Base-by-base conservation (phyloP, 805 yeast species). In the Blastobotrys attinorum region DNA sequence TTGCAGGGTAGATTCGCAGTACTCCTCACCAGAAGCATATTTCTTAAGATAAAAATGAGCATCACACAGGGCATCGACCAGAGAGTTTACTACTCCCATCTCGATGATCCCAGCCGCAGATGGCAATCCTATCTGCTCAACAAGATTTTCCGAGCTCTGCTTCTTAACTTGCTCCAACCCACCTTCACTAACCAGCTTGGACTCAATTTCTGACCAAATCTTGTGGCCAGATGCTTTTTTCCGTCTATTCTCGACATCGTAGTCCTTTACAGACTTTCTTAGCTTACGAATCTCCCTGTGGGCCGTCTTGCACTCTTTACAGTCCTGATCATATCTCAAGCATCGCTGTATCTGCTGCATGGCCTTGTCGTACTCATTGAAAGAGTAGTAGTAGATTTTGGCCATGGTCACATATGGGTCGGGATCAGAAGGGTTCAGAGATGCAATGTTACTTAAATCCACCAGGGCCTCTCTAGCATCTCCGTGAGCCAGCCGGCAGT, bases 311-410 rank as follows among this genome's bases (percentile, higher is more conserved):
- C 95, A 87, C 2, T 62, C 64, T 22, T 64, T 64, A 50, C 72
- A 73, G 49, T 86, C 96, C 61, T 86, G 83, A 60, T 90, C 90
- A 36, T 77, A 71, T 43, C 83, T 78, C 39, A 90, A 65, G 59
- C 97, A 88, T 49, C 74, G 78, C 51, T 81, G 75, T 21, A 81
- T 67, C 32, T 70, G 67, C 46, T 61, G 68, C 53, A 74, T 62
- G 0, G 83, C 72, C 21, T 69, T 69, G 13, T 75, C 75, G 46
- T 71, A 76, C 33, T 77, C 76, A 31, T 69, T 65, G 32, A 77
- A 67, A 4, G 78, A 72, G 52, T 70, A 79, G 40, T 74, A 61
- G 44, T 73, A 73, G 17, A 76, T 58, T 35, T 49, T 44, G 13
- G 68, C 63, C 27, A 61, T 52, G 2, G 54, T 42, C 13, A 45